These are phyloP conservation scores for Puccinia hordei DNA, from an alignment of 1,284 basidiomycete genomes.

Conservation along the genomic window DNA sequence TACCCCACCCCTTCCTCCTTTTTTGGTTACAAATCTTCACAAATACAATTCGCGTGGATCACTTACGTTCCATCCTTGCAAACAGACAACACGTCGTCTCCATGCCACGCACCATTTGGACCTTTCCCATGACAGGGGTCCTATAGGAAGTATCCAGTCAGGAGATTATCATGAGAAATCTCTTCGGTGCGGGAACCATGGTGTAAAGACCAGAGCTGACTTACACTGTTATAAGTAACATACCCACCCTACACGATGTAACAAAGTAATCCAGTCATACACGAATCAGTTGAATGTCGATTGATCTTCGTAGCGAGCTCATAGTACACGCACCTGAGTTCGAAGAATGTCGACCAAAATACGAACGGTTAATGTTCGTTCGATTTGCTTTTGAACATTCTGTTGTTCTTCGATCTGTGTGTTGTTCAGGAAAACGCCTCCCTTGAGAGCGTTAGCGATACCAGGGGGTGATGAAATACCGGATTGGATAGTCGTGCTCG, in stretches of 20 bases:
- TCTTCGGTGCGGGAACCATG: not conserved
- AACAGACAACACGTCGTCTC: slow-evolving; percentile 40
- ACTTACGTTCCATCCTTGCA: slow-evolving; percentile 49
- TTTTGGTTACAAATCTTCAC: slow-evolving; percentile 3
- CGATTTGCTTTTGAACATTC: slow-evolving; percentile 37
- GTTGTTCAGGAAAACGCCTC: slow-evolving; percentile 40
- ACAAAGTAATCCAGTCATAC: not conserved
- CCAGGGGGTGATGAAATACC: slow-evolving; percentile 45
- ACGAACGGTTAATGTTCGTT: slow-evolving; percentile 38
- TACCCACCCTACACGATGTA: slow-evolving; percentile 18
- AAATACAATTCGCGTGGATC: too few species aligned
- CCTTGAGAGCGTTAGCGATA: slow-evolving; percentile 36
- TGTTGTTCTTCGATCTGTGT: slow-evolving; percentile 30
- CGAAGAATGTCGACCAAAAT: slow-evolving; percentile 48
- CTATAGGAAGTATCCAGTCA: not conserved
- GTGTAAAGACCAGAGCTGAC: too few species aligned
- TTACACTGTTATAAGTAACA: slow-evolving; percentile 40
- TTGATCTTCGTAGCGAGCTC: not conserved
- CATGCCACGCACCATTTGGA: slow-evolving; percentile 45
- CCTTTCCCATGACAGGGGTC: slow-evolving; percentile 42
- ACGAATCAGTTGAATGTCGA: not conserved
- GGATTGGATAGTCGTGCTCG: slow-evolving; percentile 36
- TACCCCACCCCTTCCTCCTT: too few species aligned
- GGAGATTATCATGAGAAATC: not conserved
- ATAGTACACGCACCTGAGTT: slow-evolving; percentile 32